These are phyloP conservation scores for Hortaea werneckii DNA, from an alignment of 2,329 filamentous ascomycete genomes.

Conservation along the genomic window DNA sequence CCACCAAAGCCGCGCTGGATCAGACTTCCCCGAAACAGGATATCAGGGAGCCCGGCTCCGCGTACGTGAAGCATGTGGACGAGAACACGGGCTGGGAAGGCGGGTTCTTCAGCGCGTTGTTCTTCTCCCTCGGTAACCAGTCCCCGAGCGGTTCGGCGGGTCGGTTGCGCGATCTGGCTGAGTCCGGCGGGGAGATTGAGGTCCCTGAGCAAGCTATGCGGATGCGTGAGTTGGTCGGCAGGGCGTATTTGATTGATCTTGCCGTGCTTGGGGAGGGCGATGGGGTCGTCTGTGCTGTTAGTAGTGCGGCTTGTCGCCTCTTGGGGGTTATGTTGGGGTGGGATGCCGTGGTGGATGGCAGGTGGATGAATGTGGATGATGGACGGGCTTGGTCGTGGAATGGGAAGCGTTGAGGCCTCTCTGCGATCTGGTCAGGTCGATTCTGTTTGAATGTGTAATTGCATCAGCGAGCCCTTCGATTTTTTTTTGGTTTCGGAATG, in stretches of 20 bases:
- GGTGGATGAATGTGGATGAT: conserved; percentile 75
- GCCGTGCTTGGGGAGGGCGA: conserved; percentile 62
- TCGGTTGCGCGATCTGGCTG: background rate
- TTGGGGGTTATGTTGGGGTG: conserved; percentile 81
- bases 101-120: conserved; percentile 72
- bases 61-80: conserved; percentile 59
- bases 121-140: conserved; percentile 59
- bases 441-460: too few species aligned
- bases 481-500: too few species aligned
- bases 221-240: conserved; percentile 62
- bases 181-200: background rate
- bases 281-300: conserved; percentile 65
- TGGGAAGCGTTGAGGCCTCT: conserved; percentile 8
- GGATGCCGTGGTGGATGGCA: conserved; percentile 52
- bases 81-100: conserved; percentile 79
- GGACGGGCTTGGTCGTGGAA: conserved; percentile 31
- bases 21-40: conserved; percentile 20
- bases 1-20: conserved; percentile 49
- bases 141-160: background rate
- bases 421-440: background rate
- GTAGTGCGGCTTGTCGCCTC: conserved; percentile 56
- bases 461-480: too few species aligned
- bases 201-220: conserved; percentile 43
- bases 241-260: conserved; percentile 75
- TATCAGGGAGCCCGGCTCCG: conserved; percentile 32